phyloP scores from a whole-genome alignment of 495 filamentous ascomycete species.

The Symbiotaphrina buchneri region DNA sequence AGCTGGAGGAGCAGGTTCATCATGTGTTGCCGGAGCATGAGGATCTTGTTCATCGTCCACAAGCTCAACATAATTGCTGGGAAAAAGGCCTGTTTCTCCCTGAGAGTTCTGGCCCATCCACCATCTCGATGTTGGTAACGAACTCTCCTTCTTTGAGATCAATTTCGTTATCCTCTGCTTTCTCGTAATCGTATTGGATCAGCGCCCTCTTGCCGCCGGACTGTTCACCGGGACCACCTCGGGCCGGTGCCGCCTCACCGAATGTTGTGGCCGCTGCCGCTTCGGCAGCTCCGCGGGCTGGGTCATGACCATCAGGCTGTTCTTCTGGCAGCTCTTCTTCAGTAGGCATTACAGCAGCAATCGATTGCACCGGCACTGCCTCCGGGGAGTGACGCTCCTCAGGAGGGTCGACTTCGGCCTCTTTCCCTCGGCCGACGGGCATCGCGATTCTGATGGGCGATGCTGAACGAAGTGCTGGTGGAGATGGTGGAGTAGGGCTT shows the following conservation, averaged over 20 bases:
- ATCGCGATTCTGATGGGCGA: conserved; percentile 77
- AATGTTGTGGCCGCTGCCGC: conserved; percentile 22
- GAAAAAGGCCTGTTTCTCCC: conserved; percentile 79
- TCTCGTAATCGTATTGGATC: conserved; percentile 89
- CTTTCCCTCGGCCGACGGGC: conserved; percentile 46
- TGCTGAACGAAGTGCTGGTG: conserved; percentile 22
- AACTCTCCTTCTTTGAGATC: conserved; percentile 77
- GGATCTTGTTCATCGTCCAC: conserved; percentile 29
- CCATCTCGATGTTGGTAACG: conserved; percentile 95
- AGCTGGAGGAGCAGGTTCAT: conserved; percentile 4
- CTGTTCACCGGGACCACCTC: conserved; percentile 3
- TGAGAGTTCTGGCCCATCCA: conserved; percentile 75
- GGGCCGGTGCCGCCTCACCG: conserved; percentile 13
- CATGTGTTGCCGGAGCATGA: conserved; percentile 8
- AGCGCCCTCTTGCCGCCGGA: conserved; percentile 39
- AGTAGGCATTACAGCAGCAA: conserved; percentile 32
- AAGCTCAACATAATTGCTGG: conserved; percentile 88
- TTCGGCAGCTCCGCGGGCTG: conserved; percentile 36
- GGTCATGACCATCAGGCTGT: conserved; percentile 35
- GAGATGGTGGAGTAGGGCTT: conserved; percentile 36
- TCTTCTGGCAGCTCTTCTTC: conserved; percentile 25
- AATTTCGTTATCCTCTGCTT: conserved; percentile 89
- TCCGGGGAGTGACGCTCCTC: conserved; percentile 22
- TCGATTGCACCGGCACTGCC: conserved; percentile 29
- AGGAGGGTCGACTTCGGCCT: conserved; percentile 26